Conservation (phyloP, 768 basidiomycete species). For the Hirschioporus abietinus region DNA sequence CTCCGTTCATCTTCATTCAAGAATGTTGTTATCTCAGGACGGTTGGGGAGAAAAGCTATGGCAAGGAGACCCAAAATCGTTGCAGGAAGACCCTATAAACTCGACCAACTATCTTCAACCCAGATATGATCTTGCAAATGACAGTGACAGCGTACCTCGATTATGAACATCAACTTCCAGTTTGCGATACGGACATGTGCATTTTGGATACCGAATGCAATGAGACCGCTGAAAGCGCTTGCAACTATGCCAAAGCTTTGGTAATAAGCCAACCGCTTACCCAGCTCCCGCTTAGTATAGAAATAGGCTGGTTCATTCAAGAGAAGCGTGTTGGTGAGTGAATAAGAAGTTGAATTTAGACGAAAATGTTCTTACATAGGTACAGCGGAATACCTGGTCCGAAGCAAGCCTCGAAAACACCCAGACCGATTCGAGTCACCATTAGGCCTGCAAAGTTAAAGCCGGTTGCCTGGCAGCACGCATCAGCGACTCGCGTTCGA, state of each 20-base stretch:
- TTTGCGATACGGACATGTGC: slow-evolving; percentile 13
- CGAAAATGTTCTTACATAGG: slow-evolving; percentile 19
- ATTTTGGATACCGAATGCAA: slow-evolving; percentile 22
- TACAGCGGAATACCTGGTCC: slow-evolving; percentile 7
- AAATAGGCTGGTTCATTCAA: slow-evolving; percentile 9
- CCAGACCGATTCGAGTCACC: slow-evolving; percentile 8
- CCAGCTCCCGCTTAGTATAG: slow-evolving; percentile 7
- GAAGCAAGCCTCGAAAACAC: slow-evolving; percentile 10
- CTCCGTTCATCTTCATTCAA: background rate
- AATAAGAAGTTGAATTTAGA: too few species aligned
- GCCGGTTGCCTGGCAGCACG: background rate
- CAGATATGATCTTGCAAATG: too few species aligned
- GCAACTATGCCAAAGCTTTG: slow-evolving; percentile 6
- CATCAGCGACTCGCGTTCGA: background rate
- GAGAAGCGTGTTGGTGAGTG: background rate
- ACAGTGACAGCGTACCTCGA: background rate
- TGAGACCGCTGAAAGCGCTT: slow-evolving; percentile 26
- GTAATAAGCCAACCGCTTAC: slow-evolving; percentile 6
- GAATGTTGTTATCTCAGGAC: slow-evolving; percentile 1
- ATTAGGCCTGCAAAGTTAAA: slow-evolving; percentile 10
- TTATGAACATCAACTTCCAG: slow-evolving; percentile 16
- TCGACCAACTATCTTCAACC: too few species aligned
- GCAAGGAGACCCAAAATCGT: background rate
- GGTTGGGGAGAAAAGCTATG: background rate
- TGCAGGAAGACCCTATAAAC: background rate